phyloP scores from a whole-genome alignment of 202 grass and related monocot genomes.

The Setaria italica region DNA sequence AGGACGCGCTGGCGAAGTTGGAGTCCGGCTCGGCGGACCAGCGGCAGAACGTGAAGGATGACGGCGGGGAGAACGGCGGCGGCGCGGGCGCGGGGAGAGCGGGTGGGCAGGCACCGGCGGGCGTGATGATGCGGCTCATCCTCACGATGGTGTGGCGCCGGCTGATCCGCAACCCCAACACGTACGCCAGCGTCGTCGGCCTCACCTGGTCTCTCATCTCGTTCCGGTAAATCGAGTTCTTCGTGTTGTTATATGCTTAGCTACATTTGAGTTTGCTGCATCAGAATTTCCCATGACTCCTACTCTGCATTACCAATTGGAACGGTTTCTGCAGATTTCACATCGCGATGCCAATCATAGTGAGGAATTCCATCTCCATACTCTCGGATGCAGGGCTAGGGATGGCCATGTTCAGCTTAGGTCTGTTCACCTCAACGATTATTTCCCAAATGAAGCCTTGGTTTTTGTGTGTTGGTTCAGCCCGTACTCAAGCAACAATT shows the following conservation, averaged over 20 bases:
- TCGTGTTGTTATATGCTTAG: background rate
- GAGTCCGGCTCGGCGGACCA: constrained; percentile 57
- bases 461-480: background rate
- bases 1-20: constrained; percentile 58
- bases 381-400: constrained; percentile 88
- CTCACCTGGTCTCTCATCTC: constrained; percentile 85
- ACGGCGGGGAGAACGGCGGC: background rate
- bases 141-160: constrained; percentile 92
- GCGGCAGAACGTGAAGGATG: constrained; percentile 30
- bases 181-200: constrained; percentile 87
- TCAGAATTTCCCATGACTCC: background rate
- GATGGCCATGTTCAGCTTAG: constrained; percentile 97
- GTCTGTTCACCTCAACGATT: constrained; percentile 28
- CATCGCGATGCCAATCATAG: constrained; percentile 67
- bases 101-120: constrained; percentile 54
- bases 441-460: background rate
- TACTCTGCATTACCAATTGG: background rate
- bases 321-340: constrained; percentile 58
- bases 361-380: constrained; percentile 86
- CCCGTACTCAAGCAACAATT: background rate
- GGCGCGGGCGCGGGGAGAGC: constrained; percentile 28
- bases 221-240: constrained; percentile 59
- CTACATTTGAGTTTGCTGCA: background rate
- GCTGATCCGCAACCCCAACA: constrained; percentile 92
- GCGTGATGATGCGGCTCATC: constrained; percentile 85